Percentiles rank a stretch among this genome's conserved stretches.
Evolutionary conservation across 2,329 filamentous ascomycete genomes (phyloP).

Genomic region (Fusarium sp.): DNA sequence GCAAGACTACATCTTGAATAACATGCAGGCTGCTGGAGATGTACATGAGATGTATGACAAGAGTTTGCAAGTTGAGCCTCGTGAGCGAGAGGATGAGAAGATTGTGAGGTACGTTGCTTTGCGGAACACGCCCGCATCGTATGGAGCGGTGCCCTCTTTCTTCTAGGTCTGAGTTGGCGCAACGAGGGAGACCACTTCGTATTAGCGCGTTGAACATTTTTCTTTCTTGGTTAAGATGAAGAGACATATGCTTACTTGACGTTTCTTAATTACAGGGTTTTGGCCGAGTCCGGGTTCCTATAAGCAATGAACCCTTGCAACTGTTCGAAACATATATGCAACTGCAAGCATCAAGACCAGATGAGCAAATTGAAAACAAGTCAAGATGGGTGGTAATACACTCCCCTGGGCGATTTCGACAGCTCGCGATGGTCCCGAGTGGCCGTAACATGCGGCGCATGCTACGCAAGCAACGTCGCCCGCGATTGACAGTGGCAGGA

Average conservation of each 20-base stretch:
- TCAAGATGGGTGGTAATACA: conserved; percentile 17
- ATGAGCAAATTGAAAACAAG: conserved; percentile 14
- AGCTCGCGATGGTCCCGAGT: conserved; percentile 16
- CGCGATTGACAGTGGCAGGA: conserved; percentile 14
- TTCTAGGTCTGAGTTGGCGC: conserved; percentile 37
- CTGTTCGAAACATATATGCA: conserved; percentile 24
- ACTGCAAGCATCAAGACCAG: conserved; percentile 16
- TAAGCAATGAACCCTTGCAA: conserved; percentile 51
- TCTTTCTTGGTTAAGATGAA: conserved; percentile 17
- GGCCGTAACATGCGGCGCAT: conserved; percentile 15
- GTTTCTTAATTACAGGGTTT: conserved; percentile 60
- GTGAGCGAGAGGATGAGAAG: conserved; percentile 98
- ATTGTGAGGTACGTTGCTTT: conserved; percentile 86
- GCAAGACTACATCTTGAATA: conserved; percentile 95
- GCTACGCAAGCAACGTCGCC: conserved; percentile 6
- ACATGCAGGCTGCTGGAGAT: conserved; percentile 94
- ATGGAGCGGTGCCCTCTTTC: conserved; percentile 37
- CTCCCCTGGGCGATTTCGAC: conserved; percentile 15
- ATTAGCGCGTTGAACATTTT: conserved; percentile 10
- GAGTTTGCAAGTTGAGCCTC: conserved; percentile 91
- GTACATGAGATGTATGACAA: conserved; percentile 99
- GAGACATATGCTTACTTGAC: conserved; percentile 40
- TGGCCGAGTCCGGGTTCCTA: conserved; percentile 72
- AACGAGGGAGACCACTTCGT: conserved; percentile 12
- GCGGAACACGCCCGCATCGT: conserved; percentile 44